These are phyloP conservation scores for Thielaviopsis ethacetica DNA, from an alignment of 2,329 filamentous ascomycete species.

Conservation along the genomic window DNA sequence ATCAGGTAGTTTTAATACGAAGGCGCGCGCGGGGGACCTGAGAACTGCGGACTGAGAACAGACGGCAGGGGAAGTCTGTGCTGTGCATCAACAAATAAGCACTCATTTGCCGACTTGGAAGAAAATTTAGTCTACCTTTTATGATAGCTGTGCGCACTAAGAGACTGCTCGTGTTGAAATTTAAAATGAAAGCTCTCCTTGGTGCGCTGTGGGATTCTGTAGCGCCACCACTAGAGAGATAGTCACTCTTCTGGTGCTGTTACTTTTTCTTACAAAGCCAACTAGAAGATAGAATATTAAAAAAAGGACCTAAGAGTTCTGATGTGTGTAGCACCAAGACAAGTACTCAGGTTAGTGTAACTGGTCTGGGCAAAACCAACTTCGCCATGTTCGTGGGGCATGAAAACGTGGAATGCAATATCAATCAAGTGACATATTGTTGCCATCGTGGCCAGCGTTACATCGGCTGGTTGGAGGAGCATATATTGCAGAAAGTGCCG, in stretches of 20 bases:
- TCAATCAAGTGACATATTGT: background rate
- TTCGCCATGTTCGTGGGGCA: background rate
- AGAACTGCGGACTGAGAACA: too few relatives aligned
- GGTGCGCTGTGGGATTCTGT: background rate
- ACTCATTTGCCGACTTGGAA: too few relatives aligned
- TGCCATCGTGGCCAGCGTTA: background rate
- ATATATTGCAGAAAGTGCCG: too few relatives aligned
- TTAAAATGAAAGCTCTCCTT: background rate
- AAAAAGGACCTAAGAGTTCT: too few relatives aligned
- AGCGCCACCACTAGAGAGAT: background rate
- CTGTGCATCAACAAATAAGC: too few relatives aligned
- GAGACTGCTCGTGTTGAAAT: background rate
- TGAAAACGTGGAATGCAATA: background rate
- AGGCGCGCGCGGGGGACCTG: too few relatives aligned
- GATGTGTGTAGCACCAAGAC: background rate
- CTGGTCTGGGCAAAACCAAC: background rate
- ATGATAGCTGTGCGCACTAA: background rate
- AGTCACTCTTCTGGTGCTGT: background rate
- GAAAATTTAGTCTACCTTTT: too few relatives aligned
- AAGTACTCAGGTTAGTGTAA: background rate
- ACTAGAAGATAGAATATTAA: too few relatives aligned
- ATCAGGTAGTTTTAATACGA: too few relatives aligned
- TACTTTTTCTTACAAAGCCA: background rate
- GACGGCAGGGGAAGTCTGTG: too few relatives aligned
- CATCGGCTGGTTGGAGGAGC: background rate